Evolutionary conservation across 306 rosid species (phyloP).

Genomic region (Crotalaria pallida): DNA sequence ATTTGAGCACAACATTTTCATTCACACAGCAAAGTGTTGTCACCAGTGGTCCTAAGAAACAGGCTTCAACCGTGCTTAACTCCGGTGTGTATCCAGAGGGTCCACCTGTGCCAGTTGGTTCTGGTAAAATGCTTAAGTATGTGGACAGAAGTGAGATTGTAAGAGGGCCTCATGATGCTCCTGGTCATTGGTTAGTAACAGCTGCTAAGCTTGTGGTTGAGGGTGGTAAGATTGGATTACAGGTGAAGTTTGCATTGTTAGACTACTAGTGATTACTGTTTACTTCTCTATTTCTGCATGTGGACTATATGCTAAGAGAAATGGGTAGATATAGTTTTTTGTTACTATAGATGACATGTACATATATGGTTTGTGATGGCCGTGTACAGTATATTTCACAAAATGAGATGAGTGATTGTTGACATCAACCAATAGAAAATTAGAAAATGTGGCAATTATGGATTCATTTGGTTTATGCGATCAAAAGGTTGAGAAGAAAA

Average conservation of each 20-base stretch:
- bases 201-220: constrained; percentile 71
- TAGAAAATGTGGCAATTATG: too few relatives aligned
- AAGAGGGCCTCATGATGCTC: constrained; percentile 69
- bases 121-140: constrained; percentile 53
- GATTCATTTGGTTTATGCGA: too few relatives aligned
- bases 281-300: neutral
- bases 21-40: constrained; percentile 53
- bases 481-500: too few relatives aligned
- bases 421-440: too few relatives aligned
- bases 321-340: neutral
- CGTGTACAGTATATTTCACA: too few relatives aligned
- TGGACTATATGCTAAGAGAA: neutral
- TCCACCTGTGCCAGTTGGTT: constrained; percentile 51
- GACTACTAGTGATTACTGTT: constrained; percentile 45
- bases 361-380: neutral
- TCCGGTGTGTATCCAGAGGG: constrained; percentile 77
- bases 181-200: constrained; percentile 80
- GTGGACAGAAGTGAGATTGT: constrained; percentile 69
- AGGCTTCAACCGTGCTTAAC: constrained; percentile 52
- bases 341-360: constrained; percentile 3
- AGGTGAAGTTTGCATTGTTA: constrained; percentile 77
- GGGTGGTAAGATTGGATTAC: constrained; percentile 63
- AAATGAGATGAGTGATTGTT: too few relatives aligned
- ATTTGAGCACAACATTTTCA: constrained; percentile 69
- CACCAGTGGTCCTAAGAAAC: constrained; percentile 34